phyloP scores from a whole-genome alignment of 2,329 filamentous ascomycete species.

The Apiospora sp. region DNA sequence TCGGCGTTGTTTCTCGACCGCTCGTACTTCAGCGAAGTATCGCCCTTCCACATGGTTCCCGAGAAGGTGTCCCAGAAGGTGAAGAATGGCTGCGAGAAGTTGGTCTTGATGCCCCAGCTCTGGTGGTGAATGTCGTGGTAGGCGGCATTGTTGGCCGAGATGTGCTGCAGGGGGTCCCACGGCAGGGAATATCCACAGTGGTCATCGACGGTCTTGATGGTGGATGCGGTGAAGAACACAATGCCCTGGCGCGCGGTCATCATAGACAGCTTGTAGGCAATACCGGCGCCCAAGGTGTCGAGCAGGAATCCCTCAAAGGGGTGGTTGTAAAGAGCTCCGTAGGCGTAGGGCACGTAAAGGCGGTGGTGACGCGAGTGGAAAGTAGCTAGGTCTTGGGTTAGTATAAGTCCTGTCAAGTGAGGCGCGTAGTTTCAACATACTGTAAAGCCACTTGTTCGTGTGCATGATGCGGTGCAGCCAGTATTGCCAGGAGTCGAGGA shows the following conservation, averaged over 20 bases:
- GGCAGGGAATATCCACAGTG: constrained; percentile 97
- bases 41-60: constrained; percentile 83
- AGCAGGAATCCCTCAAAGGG: constrained; percentile 92
- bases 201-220: constrained; percentile 96
- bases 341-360: constrained; percentile 96
- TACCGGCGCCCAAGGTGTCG: constrained; percentile 85
- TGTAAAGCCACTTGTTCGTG: constrained; percentile 95
- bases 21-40: constrained; percentile 53
- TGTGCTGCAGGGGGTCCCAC: constrained; percentile 90
- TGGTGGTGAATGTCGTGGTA: constrained; percentile 99
- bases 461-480: constrained; percentile 97
- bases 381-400: constrained; percentile 60
- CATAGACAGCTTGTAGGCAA: constrained; percentile 81
- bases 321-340: constrained; percentile 96
- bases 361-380: constrained; percentile 97
- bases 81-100: constrained; percentile 91
- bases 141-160: constrained; percentile 93
- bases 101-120: constrained; percentile 98
- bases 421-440: constrained; percentile 64
- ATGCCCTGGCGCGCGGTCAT: constrained; percentile 90
- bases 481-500: constrained; percentile 98
- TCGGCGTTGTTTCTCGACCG: constrained; percentile 51
- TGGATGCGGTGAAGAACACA: constrained; percentile 87
- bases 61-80: constrained; percentile 91
- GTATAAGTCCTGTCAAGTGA: constrained; percentile 49